Evolutionary conservation across 331 rosid genomes (phyloP), one percentile per base, ranked within the genome.

Genomic region (Malus hybrid): DNA sequence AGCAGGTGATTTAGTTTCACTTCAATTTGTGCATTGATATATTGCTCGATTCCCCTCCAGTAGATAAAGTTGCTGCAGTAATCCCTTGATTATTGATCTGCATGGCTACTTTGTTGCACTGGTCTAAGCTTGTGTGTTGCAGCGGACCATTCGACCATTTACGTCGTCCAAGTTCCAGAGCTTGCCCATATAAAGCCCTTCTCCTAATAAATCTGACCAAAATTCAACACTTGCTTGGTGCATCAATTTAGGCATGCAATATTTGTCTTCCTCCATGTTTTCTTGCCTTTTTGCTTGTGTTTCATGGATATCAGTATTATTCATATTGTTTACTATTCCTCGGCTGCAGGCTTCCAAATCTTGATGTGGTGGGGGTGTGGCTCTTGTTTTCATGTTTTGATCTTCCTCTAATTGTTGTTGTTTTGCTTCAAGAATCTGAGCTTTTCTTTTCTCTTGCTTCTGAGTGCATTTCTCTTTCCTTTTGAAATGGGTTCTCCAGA

Each of bases 401-500:
- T 68, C 20, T 65, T 68, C 80, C 1, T 65, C 20, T 13, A 78
- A 36, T 39, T 70, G 83, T 32, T 69, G 75, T 28, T 63, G 77
- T 62, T 69, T 67, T 64, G 76, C 80, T 62, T 80, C 80, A 2
- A 63, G 80, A 60, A 55, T 44, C 55, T 70, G 79, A 29, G 82
- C 52, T 69, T 74, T 84, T 76, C 77, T 50, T 13, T 72, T 82
- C 70, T 80, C 80, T 61, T 57, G 80, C 81, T 81, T 84, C 65
- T 56, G 70, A 20, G 73, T 78, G 69, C 78, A 7, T 57, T 80
- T 84, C 4, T 85, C 83, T 67, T 76, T 88, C 76, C 80, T 89
- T 79, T 83, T 83, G 79, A 87, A 87, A 79, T 85, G 89, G 11
- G 95, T 91, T 81, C 97, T 87, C 97, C 95, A 89, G 62, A 81